Evolutionary conservation across 2,329 filamentous ascomycete genomes (phyloP).

Genomic region (Aspergillus niger): DNA sequence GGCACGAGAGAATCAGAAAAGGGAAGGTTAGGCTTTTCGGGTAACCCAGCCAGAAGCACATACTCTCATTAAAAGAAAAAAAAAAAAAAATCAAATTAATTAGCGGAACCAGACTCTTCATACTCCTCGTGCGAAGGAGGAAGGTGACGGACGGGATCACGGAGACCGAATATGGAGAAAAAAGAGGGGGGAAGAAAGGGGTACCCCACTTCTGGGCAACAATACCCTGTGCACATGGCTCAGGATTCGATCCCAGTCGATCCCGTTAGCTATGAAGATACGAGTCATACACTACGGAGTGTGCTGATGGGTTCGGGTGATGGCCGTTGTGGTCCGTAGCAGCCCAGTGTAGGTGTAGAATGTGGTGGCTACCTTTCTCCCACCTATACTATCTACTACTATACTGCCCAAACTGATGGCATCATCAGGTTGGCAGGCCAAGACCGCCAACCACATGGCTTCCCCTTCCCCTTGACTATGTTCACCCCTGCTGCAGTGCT

Average conservation of each 20-base stretch:
- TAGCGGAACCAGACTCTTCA: not conserved
- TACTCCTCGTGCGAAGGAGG: not conserved
- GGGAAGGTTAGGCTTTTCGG: slow-evolving; percentile 6
- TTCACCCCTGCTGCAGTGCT: not conserved
- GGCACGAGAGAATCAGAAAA: slow-evolving; percentile 7
- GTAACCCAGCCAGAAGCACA: not conserved
- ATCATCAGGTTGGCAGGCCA: not conserved
- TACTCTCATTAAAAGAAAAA: too few species aligned
- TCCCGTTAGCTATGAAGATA: slow-evolving; percentile 5
- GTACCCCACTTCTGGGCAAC: not conserved
- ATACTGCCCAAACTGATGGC: not conserved
- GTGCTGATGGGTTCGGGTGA: not conserved
- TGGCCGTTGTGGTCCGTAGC: not conserved
- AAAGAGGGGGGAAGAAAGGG: not conserved
- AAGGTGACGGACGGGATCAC: not conserved
- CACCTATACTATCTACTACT: too few species aligned
- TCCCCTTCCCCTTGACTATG: not conserved
- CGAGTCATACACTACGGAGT: not conserved
- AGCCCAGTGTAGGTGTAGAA: too few species aligned
- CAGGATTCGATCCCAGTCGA: slow-evolving; percentile 7
- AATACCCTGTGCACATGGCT: slow-evolving; percentile 7
- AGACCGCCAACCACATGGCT: not conserved
- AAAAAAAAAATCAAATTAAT: not conserved
- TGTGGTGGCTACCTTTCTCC: too few species aligned
- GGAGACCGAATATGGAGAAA: not conserved